Base-by-base conservation (phyloP, 306 rosid species). In the Citrullus mucosospermus region DNA sequence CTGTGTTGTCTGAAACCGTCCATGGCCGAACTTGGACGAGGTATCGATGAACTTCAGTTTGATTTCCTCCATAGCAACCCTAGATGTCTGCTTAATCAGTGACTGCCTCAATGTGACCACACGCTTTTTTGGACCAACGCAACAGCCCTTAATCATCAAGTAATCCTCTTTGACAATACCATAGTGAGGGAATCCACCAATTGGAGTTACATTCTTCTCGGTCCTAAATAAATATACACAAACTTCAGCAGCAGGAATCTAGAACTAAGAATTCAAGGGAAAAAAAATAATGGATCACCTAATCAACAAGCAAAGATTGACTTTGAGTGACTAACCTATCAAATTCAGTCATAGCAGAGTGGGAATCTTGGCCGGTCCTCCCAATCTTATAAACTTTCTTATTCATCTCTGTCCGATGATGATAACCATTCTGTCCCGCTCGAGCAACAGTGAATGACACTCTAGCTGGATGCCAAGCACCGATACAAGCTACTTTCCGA, bases 401-500 rank as follows among this genome's bases (percentile, higher is more conserved):
- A 83, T 86, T 92, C 88, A 92, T 18, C 80, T 92, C 93, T 8
- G 96, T 92, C 0, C 93, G 77, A 82, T 92, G 96, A 41, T 92
- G 96, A 81, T 90, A 92, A 22, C 97, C 97, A 68, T 92, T 92
- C 81, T 92, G 97, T 44, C 97, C 97, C 80, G 96, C 97, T 75
- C 97, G 87, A 28, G 95, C 97, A 78, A 92, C 95, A 3, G 97
- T 92, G 82, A 90, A 92, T 1, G 95, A 92, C 56, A 92, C 97
- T 78, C 97, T 90, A 0, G 97, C 97, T 66, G 97, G 97, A 83
- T 92, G 97, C 95, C 97, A 92, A 10, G 97, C 97, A 65, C 97
- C 97, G 83, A 92, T 92, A 84, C 97, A 92, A 0, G 97, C 97
- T 13, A 92, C 97, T 83, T 92, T 63, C 11, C 93, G 84, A 77